Percentiles rank a stretch among this genome's conserved stretches.
phyloP scores from a whole-genome alignment of 164 flowering plant genomes.

The Berberis thunbergii region DNA sequence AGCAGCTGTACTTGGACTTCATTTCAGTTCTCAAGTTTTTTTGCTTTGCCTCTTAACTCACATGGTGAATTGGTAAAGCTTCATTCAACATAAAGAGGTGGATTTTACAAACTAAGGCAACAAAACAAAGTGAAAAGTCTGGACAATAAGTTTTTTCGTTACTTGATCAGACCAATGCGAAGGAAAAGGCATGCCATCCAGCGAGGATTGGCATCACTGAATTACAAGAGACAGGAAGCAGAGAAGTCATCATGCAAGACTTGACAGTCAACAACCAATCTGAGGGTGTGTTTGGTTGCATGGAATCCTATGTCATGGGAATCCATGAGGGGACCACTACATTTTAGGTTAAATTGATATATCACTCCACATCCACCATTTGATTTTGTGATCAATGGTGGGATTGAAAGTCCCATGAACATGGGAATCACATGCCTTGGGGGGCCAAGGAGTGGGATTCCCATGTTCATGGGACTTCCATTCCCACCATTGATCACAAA shows the following conservation, averaged over 20 bases:
- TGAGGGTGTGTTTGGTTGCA: no score
- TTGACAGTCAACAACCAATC: slow-evolving; percentile 12
- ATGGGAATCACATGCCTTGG: no score
- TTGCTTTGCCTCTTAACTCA: slow-evolving; percentile 65
- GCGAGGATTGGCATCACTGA: slow-evolving; percentile 20
- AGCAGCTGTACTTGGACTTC: slow-evolving; percentile 14
- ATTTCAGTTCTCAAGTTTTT: slow-evolving; percentile 18
- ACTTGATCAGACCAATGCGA: slow-evolving; percentile 15
- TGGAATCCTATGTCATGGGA: no score
- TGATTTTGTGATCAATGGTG: no score
- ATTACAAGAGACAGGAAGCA: slow-evolving; percentile 12
- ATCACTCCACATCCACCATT: no score
- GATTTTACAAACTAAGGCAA: slow-evolving; percentile 18
- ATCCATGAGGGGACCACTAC: no score
- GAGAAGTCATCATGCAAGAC: slow-evolving; percentile 14
- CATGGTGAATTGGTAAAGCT: slow-evolving; percentile 46
- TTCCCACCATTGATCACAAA: no score
- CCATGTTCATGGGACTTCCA: no score
- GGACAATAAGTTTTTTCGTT: slow-evolving; percentile 19
- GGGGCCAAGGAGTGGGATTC: no score
- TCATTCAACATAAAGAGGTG: slow-evolving; percentile 23
- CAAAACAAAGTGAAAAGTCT: slow-evolving; percentile 12
- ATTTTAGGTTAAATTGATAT: no score
- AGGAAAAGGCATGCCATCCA: slow-evolving; percentile 1
- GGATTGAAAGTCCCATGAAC: no score